Conservation (phyloP, 169 alveolate species). For the Plasmodium gaboni region DNA sequence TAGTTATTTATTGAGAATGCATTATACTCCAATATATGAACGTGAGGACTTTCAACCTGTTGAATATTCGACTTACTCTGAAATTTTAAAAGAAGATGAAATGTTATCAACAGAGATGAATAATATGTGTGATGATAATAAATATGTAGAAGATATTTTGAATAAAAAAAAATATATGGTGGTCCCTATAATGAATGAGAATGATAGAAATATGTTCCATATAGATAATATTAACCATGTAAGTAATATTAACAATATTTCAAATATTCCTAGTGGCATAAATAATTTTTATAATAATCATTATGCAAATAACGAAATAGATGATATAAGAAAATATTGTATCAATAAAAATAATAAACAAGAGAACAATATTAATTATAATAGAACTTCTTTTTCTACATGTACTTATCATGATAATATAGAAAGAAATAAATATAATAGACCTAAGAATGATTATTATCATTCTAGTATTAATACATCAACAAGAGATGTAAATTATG, state of each 20-base stretch:
- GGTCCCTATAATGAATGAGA: neutral
- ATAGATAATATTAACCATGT: neutral
- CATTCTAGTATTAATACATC: neutral
- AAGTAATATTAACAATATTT: neutral
- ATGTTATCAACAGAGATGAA: neutral
- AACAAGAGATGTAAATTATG: neutral
- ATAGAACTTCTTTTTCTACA: neutral
- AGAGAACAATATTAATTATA: neutral
- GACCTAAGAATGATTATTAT: neutral
- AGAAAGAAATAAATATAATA: neutral
- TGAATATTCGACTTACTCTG: slow-evolving; percentile 7
- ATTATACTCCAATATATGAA: slow-evolving; percentile 38
- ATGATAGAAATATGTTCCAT: neutral
- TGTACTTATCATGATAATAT: neutral
- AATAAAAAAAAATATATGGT: too few relatives aligned
- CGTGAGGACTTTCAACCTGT: slow-evolving; percentile 28
- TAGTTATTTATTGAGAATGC: slow-evolving; percentile 60
- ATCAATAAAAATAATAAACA: neutral
- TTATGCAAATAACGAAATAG: neutral
- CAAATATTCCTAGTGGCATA: neutral
- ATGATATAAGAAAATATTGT: neutral
- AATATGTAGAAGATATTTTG: neutral
- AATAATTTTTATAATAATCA: neutral
- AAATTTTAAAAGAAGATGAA: neutral
- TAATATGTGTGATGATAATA: neutral